Base-by-base conservation (phyloP, 2,329 filamentous ascomycete species). In the Orbilia brochopaga region DNA sequence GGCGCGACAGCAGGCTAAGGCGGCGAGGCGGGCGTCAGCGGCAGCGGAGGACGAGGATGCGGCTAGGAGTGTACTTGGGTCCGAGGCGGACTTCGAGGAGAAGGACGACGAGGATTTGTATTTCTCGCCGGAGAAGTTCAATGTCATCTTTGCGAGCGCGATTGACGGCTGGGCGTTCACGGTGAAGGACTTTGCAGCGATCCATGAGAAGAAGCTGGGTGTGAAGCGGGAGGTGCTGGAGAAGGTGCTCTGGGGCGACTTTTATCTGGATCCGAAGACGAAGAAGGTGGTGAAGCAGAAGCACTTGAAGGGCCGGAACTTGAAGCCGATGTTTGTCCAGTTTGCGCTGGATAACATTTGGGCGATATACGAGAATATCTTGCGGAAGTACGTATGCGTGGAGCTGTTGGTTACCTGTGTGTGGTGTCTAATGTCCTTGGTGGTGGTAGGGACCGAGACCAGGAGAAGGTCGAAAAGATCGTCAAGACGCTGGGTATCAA, bases 101-200 rank as follows among this genome's bases (percentile, higher is more conserved):
- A 87, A 88, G 76, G 92, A 97, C 77, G 94, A 99, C 77, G 92
- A 97, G 79, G 92, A 97, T 79, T 88, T 99, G 24, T 99, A 99
- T 79, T 99, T 99, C 80, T 91, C 94, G 0, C 94, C 94, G 0
- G 94, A 99, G 78, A 96, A 93, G 80, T 97, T 97, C 80, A 99
- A 99, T 78, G 94, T 99, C 79, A 97, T 99, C 74, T 99, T 99
- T 79, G 92, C 91, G 82, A 97, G 93, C 79, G 94, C 94, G 69
- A 89, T 96, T 64, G 94, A 99, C 78, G 94, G 94, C n/a, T 99
- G 94, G 94, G 94, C 94, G 1, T 99, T 99, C 77, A 99, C 94
- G 0, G 88, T 96, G 55, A 87, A 92, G 56, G 94, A 99, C 77
- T 99, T 99, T 78, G 92, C 94, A 17, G 86, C 86, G 40, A 82